Percentiles rank a stretch among this genome's conserved stretches.
Evolutionary conservation across 306 rosid genomes (phyloP).

Genomic region (Cucurbita ficifolia): DNA sequence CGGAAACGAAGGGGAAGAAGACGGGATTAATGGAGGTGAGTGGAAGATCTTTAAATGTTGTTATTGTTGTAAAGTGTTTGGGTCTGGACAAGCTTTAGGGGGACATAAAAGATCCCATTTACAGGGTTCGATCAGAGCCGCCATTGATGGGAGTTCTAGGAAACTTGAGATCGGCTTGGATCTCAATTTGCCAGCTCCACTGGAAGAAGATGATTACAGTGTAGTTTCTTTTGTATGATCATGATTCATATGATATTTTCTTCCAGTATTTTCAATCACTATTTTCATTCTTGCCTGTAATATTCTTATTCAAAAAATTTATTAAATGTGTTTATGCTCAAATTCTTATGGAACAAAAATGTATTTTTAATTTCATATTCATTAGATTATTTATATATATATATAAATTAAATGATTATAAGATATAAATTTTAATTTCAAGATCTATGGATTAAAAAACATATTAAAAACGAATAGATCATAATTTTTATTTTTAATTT

Average conservation of each 20-base stretch:
- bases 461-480: too few relatives aligned
- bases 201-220: conserved; percentile 41
- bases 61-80: conserved; percentile 54
- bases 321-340: too few relatives aligned
- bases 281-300: too few relatives aligned
- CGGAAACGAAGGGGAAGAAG: neutral
- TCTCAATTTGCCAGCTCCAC: conserved; percentile 80
- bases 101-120: conserved; percentile 89
- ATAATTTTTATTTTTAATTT: too few relatives aligned
- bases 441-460: too few relatives aligned
- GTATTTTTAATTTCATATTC: too few relatives aligned
- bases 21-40: conserved; percentile 7
- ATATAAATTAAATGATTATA: too few relatives aligned
- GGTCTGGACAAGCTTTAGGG: conserved; percentile 87
- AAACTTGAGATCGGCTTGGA: conserved; percentile 37
- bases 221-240: conserved; percentile 40
- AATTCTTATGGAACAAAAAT: too few relatives aligned
- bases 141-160: conserved; percentile 6
- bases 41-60: conserved; percentile 61
- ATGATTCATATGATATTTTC: neutral
- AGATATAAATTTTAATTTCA: too few relatives aligned
- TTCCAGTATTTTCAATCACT: too few relatives aligned
- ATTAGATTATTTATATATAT: too few relatives aligned
- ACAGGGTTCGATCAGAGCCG: neutral
- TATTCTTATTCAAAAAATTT: too few relatives aligned